These are phyloP conservation scores for Alternaria triticimaculans DNA, from an alignment of 2,329 filamentous ascomycete species.

Conservation along the genomic window DNA sequence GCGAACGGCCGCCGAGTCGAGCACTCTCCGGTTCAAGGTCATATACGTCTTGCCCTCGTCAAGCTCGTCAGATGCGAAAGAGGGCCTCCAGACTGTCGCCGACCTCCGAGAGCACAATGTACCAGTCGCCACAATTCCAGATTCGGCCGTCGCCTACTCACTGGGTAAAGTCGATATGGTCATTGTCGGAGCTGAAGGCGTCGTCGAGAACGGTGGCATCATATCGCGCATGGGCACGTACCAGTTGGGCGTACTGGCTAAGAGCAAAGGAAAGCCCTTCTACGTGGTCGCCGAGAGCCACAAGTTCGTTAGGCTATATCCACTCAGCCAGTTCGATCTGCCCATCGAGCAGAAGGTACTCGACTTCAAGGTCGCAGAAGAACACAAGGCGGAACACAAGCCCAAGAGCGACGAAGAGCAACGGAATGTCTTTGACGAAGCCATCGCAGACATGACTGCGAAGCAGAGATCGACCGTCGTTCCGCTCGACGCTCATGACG, in stretches of 20 bases:
- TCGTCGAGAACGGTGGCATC: slow-evolving; percentile 92
- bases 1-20: slow-evolving; percentile 72
- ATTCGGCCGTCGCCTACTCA: slow-evolving; percentile 78
- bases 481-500: slow-evolving; percentile 48
- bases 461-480: slow-evolving; percentile 24
- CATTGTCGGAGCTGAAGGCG: slow-evolving; percentile 76
- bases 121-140: slow-evolving; percentile 80
- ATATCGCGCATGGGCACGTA: slow-evolving; percentile 86
- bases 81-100: slow-evolving; percentile 74
- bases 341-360: slow-evolving; percentile 80
- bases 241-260: slow-evolving; percentile 83
- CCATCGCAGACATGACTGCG: slow-evolving; percentile 39
- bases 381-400: slow-evolving; percentile 18
- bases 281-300: slow-evolving; percentile 95
- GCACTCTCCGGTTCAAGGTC: slow-evolving; percentile 75
- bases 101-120: slow-evolving; percentile 76
- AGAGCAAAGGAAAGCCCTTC: slow-evolving; percentile 75
- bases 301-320: slow-evolving; percentile 91
- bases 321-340: slow-evolving; percentile 80
- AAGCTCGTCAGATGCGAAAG: slow-evolving; percentile 51
- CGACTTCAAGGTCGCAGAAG: slow-evolving; percentile 68
- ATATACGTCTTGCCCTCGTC: slow-evolving; percentile 66
- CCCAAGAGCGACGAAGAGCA: slow-evolving; percentile 14
- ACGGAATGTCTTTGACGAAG: slow-evolving; percentile 56
- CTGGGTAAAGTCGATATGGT: slow-evolving; percentile 75